Conservation (phyloP, 129 eudicot species). For the Erigeron canadensis region DNA sequence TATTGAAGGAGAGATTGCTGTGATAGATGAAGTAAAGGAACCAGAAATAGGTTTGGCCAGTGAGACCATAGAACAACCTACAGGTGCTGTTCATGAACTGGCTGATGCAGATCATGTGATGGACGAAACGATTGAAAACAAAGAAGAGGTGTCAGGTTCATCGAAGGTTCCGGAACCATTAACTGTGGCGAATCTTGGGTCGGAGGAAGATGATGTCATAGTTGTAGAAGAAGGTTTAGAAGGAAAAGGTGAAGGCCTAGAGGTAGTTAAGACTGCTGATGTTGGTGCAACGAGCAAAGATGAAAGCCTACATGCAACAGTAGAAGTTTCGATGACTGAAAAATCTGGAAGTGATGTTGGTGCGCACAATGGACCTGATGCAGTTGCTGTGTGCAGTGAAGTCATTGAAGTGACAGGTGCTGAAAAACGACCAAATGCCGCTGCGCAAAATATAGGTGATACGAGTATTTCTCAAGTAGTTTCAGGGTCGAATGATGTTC, state of each 20-base stretch:
- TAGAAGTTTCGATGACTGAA: background rate
- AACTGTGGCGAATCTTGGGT: constrained; percentile 8
- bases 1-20: constrained; percentile 23
- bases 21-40: background rate
- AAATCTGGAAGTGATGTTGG: constrained; percentile 8
- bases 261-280: constrained; percentile 12
- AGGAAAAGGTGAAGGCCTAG: constrained; percentile 23
- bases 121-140: constrained; percentile 31
- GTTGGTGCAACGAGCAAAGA: constrained; percentile 22
- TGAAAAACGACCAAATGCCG: background rate
- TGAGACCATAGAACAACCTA: constrained; percentile 23
- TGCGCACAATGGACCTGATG: constrained; percentile 5
- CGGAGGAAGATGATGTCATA: constrained; percentile 22
- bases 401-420: constrained; percentile 9
- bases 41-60: constrained; percentile 14
- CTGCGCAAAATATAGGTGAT: constrained; percentile 11
- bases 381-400: background rate
- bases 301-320: constrained; percentile 15
- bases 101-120: constrained; percentile 19
- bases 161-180: constrained; percentile 22
- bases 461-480: background rate
- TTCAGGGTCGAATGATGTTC: constrained; percentile 13
- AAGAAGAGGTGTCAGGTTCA: constrained; percentile 19
- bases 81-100: constrained; percentile 24
- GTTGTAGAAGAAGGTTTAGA: constrained; percentile 30